Evolutionary conservation across 306 rosid genomes (phyloP), one percentile per base, ranked within the genome.

Genomic region (Prosopis cineraria): DNA sequence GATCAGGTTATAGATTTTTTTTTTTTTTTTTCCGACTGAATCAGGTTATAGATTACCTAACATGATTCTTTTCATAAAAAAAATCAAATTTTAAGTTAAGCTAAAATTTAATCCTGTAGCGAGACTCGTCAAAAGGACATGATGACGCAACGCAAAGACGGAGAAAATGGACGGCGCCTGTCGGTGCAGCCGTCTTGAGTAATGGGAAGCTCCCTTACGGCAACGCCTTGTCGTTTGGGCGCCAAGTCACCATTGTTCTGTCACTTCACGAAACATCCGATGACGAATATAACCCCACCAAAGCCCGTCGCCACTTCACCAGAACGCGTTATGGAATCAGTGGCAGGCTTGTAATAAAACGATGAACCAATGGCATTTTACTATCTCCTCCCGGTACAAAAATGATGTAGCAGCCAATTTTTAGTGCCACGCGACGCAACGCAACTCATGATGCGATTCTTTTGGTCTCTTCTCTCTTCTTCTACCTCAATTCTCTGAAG

Each of bases 341-440:
- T 55, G 82, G 75, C 53, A 37, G 10, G 19, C 45, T 31, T 19
- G 56, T 81, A 62, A 75, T 75, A 59, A 48, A 9, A 39, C 1
- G 1, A 25, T 0, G 5, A 59, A 8, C 13, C 39, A 75, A 29
- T 75, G 87, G 80, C 85, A 78, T 45, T 76, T 60, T 56, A 12
- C 2, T 11, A 16, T 50, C n/a, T 0, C 5, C 2, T 17, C 19
- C 13, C 11, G 1, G 44, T 16, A 41, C 72, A 41, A 41, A 41
- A 36, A 36, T 1, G 1, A 22, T 3, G 30, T 27, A 11, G 3
- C 43, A 13, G 22, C 68, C 70, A 62, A 30, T 58, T 70, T 30
- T 5, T 16, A 69, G 55, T 8, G 50, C 62, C 43, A 53, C 44
- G 40, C 55, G n/a, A 13, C 80, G 50, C 64, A 16, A 13, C 80